Percentiles rank a stretch among this genome's conserved stretches.
Evolutionary conservation across 129 eudicot genomes (phyloP).

Genomic region (Flaveria trinervia): DNA sequence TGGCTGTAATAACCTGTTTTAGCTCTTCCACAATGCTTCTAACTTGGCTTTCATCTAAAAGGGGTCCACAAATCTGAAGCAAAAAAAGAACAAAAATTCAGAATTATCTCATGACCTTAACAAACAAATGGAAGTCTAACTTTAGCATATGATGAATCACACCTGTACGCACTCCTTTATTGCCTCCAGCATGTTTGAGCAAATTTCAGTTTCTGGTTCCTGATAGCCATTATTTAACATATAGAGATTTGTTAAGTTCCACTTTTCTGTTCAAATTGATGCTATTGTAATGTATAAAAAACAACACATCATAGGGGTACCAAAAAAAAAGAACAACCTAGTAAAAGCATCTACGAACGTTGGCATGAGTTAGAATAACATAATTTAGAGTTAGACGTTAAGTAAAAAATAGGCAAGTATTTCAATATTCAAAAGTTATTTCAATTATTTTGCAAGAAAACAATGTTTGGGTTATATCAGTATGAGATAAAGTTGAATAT

Average conservation of each 20-base stretch:
- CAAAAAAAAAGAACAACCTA: not conserved
- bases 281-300: not conserved
- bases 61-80: slow-evolving; percentile 71
- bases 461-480: not conserved
- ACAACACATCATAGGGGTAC: not conserved
- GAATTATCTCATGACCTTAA: not conserved
- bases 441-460: not conserved
- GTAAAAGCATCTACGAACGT: not conserved
- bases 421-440: not conserved
- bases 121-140: not conserved
- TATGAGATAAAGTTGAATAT: slow-evolving; percentile 10
- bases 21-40: slow-evolving; percentile 89
- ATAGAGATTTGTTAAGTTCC: slow-evolving; percentile 15
- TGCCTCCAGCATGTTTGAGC: slow-evolving; percentile 85
- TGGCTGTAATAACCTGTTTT: slow-evolving; percentile 82
- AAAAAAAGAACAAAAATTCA: not conserved
- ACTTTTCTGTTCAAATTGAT: not conserved
- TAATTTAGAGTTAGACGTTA: not conserved
- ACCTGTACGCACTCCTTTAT: slow-evolving; percentile 91
- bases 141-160: not conserved
- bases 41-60: slow-evolving; percentile 84
- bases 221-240: slow-evolving; percentile 41
- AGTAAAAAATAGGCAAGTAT: no score
- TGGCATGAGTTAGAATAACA: not conserved
- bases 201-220: slow-evolving; percentile 98